Conservation (phyloP, 768 basidiomycete species). For the Leccinum boreale region DNA sequence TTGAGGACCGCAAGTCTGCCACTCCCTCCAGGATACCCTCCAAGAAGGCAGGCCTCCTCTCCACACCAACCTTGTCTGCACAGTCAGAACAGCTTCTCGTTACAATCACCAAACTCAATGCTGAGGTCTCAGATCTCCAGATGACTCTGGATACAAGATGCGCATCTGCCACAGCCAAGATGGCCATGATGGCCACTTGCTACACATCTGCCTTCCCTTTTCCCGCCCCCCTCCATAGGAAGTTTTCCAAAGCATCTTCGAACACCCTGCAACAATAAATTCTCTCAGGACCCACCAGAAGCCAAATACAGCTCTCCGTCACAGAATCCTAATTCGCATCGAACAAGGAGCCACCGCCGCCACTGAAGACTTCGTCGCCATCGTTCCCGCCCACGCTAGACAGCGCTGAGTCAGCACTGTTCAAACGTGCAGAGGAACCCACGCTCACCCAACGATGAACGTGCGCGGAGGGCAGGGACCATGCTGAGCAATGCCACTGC, state of each 20-base stretch:
- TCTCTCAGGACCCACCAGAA: constrained; percentile 41
- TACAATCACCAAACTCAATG: constrained; percentile 41
- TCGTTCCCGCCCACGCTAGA: constrained; percentile 23
- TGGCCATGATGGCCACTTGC: constrained; percentile 83
- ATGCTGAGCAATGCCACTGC: constrained; percentile 28
- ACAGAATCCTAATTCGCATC: constrained; percentile 42
- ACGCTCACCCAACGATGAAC: constrained; percentile 10
- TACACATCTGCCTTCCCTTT: constrained; percentile 62
- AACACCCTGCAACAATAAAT: constrained; percentile 62
- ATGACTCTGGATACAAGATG: constrained; percentile 46
- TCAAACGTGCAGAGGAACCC: constrained; percentile 4
- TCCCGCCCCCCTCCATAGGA: constrained; percentile 43
- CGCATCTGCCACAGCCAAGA: constrained; percentile 57
- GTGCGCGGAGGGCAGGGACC: constrained; percentile 36
- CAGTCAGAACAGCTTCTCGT: constrained; percentile 46
- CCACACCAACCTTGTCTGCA: constrained; percentile 48
- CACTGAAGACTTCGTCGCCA: too few relatives aligned
- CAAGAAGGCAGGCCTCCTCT: constrained; percentile 48
- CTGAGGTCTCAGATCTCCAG: constrained; percentile 42
- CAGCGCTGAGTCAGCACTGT: background rate
- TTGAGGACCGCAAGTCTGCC: constrained; percentile 47
- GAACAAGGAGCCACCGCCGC: too few relatives aligned
- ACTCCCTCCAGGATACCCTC: constrained; percentile 29
- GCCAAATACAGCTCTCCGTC: constrained; percentile 44
- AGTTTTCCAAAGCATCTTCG: constrained; percentile 76